Evolutionary conservation across 2,329 filamentous ascomycete species (phyloP).

Genomic region (Mariannaea elegans): DNA sequence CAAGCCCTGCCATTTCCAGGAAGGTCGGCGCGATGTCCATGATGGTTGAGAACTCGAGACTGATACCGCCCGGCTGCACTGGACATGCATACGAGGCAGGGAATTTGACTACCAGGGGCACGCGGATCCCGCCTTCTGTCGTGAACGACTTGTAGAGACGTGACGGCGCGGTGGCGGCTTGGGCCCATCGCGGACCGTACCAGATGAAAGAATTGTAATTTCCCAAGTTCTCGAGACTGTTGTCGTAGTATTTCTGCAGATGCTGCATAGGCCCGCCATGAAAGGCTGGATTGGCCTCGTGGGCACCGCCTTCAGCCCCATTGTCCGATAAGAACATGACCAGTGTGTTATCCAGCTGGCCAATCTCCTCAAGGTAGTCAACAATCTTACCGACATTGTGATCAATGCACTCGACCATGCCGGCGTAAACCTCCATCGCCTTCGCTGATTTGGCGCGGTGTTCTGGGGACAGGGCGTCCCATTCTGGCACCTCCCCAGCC

Average conservation of each 20-base stretch:
- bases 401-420: slow-evolving; percentile 64
- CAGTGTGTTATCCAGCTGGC: slow-evolving; percentile 63
- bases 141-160: slow-evolving; percentile 47
- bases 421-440: slow-evolving; percentile 55
- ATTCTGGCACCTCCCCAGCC: slow-evolving; percentile 10
- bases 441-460: background rate
- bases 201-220: slow-evolving; percentile 66
- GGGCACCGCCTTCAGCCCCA: slow-evolving; percentile 63
- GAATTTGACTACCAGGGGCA: slow-evolving; percentile 36
- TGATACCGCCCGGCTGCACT: slow-evolving; percentile 50
- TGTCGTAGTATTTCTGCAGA: slow-evolving; percentile 56
- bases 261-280: slow-evolving; percentile 25
- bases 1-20: slow-evolving; percentile 54
- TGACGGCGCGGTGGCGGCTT: slow-evolving; percentile 48
- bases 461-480: slow-evolving; percentile 13
- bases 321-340: slow-evolving; percentile 64
- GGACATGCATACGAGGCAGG: slow-evolving; percentile 33
- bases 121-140: slow-evolving; percentile 41
- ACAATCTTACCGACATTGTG: slow-evolving; percentile 59
- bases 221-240: slow-evolving; percentile 61
- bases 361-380: slow-evolving; percentile 55
- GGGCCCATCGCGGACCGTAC: slow-evolving; percentile 67
- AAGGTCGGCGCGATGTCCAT: slow-evolving; percentile 61
- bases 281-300: slow-evolving; percentile 64
- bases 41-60: slow-evolving; percentile 47